Base-by-base conservation (phyloP, 148 eudicot genomes). In the Agrostemma githago region DNA sequence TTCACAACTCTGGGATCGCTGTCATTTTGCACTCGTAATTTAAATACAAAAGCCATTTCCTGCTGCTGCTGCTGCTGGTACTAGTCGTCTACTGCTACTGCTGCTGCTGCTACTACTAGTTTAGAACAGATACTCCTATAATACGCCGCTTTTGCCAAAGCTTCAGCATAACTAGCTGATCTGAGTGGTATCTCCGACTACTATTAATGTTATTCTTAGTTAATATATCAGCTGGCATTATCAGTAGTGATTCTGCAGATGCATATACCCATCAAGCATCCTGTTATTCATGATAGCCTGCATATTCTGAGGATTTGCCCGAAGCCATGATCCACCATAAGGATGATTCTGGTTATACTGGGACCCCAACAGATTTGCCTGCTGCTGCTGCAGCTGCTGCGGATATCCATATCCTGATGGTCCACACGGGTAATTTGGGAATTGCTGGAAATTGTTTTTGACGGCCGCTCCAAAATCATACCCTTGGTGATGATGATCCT, bases 341-440 rank as follows among this genome's bases (percentile, higher is more conserved):
- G 81, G 77, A 51, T 71, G 76, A 39, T 71, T 76, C 48, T 72
- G 80, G 72, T 62, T 71, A 68, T 74, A 72, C 39, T 73, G 71
- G 19, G 74, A 72, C 5, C 76, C 79, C 73, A 79, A 67, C 78
- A 75, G 19, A 72, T 83, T 79, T 41, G 62, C 66, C 68, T 62
- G 48, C 51, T 8, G 78, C 64, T 34, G 82, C 57, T 72, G 77
- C 56, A 9, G 56, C 15, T 51, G 78, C 38, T 76, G 62, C 54
- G 73, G 76, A 66, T 80, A 79, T 8, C 79, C 79, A 68, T 74
- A 74, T 57, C 60, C 79, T 38, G 82, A 60, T 57, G 48, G 40
- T 40, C 82, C 80, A 53, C 44, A 16, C 68, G 72, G 58, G 41
- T 74, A 75, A 58, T 78, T 57, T 39, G 72, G 80, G 38, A 71